A percentile compares a stretch with the other conserved stretches of the same genome.
Conservation (phyloP, 2,329 filamentous ascomycete species). For the Alternaria ethzedia region DNA sequence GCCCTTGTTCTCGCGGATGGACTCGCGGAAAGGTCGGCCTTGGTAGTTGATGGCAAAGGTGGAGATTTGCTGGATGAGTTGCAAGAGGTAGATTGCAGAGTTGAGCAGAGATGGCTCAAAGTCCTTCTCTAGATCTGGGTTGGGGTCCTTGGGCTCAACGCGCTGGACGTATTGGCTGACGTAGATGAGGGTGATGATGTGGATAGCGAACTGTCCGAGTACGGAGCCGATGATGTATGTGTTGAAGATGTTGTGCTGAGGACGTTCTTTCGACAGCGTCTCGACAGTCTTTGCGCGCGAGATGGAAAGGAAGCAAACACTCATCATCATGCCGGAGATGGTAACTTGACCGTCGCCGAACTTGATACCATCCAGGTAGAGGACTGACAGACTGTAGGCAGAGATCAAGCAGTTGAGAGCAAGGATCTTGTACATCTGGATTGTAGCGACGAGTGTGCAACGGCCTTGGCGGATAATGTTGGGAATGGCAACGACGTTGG, state of each 20-base stretch:
- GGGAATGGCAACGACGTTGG: slow-evolving; percentile 94
- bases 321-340: slow-evolving; percentile 99
- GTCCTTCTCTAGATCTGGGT: slow-evolving; percentile 91
- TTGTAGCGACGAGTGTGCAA: slow-evolving; percentile 96
- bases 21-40: slow-evolving; percentile 95
- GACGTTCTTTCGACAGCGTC: slow-evolving; percentile 92
- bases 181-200: slow-evolving; percentile 93
- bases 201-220: slow-evolving; percentile 93
- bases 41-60: slow-evolving; percentile 99
- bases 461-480: slow-evolving; percentile 98
- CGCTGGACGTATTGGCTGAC: slow-evolving; percentile 86
- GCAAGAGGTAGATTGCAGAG: slow-evolving; percentile 93
- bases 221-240: slow-evolving; percentile 98
- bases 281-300: slow-evolving; percentile 97
- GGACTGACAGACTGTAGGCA: slow-evolving; percentile 93
- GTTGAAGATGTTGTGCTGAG: slow-evolving; percentile 99
- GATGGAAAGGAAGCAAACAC: slow-evolving; percentile 97
- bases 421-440: slow-evolving; percentile 99
- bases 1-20: slow-evolving; percentile 90
- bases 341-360: slow-evolving; percentile 98
- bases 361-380: slow-evolving; percentile 98
- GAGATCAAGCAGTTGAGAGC: slow-evolving; percentile 97
- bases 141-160: slow-evolving; percentile 71
- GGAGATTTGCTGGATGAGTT: slow-evolving; percentile 98
- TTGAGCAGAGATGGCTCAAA: slow-evolving; percentile 94